Conservation (phyloP, 352 stramenopile species). For the Plasmopara muralis region DNA sequence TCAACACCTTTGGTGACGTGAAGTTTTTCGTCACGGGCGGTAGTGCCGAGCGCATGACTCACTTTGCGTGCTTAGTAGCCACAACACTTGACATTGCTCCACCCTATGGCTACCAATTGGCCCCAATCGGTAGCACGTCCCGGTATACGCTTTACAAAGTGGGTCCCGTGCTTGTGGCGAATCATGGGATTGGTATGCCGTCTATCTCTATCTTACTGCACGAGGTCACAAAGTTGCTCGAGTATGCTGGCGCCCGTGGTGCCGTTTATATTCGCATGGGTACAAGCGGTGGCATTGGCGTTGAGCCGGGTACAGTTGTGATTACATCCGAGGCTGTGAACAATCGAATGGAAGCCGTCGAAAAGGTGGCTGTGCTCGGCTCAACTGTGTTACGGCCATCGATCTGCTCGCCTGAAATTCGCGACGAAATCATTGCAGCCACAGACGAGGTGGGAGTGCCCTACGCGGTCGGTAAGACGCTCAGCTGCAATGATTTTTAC, state of each 20-base stretch:
- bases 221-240: slow-evolving; percentile 78
- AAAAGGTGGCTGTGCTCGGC: slow-evolving; percentile 61
- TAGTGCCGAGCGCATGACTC: slow-evolving; percentile 67
- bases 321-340: slow-evolving; percentile 80
- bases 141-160: slow-evolving; percentile 82
- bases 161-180: slow-evolving; percentile 66
- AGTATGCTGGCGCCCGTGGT: slow-evolving; percentile 54
- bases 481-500: slow-evolving; percentile 84
- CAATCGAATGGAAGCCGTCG: slow-evolving; percentile 61
- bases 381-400: slow-evolving; percentile 43
- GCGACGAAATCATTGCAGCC: slow-evolving; percentile 41
- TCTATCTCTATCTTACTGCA: slow-evolving; percentile 79
- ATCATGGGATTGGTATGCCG: slow-evolving; percentile 77
- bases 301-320: slow-evolving; percentile 73
- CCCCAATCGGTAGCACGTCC: slow-evolving; percentile 57
- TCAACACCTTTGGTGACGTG: slow-evolving; percentile 58
- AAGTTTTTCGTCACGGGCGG: slow-evolving; percentile 76
- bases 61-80: slow-evolving; percentile 54
- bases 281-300: slow-evolving; percentile 69
- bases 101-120: slow-evolving; percentile 56
- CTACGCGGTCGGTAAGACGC: slow-evolving; percentile 72
- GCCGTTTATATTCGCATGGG: slow-evolving; percentile 75
- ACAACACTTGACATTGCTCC: slow-evolving; percentile 46
- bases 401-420: slow-evolving; percentile 48
- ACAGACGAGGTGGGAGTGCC: slow-evolving; percentile 45